These are phyloP conservation scores for Xylariaceae sp. DNA, from an alignment of 2,329 filamentous ascomycete species.

Conservation along the genomic window DNA sequence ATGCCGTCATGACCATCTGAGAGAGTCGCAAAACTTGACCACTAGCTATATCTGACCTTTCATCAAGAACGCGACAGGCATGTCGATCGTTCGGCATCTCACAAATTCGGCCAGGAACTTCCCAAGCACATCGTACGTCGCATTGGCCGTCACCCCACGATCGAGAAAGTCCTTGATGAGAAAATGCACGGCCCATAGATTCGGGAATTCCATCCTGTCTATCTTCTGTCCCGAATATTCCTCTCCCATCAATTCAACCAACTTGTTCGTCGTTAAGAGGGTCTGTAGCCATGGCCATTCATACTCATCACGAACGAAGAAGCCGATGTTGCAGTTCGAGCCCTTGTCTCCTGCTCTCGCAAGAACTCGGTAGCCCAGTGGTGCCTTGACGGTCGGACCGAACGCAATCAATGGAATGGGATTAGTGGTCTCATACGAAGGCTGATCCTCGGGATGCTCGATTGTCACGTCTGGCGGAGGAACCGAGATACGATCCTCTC, in stretches of 20 bases:
- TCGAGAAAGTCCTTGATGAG: constrained; percentile 36
- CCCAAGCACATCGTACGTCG: constrained; percentile 37
- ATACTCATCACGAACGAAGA: constrained; percentile 23
- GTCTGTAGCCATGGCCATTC: constrained; percentile 33
- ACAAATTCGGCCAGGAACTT: constrained; percentile 44
- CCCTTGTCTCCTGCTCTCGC: constrained; percentile 8
- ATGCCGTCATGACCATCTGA: too few relatives aligned
- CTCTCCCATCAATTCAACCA: constrained; percentile 31
- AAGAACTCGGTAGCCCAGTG: constrained; percentile 8
- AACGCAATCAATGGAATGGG: constrained; percentile 1
- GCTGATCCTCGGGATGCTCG: constrained; percentile 5
- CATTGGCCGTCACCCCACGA: constrained; percentile 37
- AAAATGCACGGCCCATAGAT: constrained; percentile 35
- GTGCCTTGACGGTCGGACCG: neutral
- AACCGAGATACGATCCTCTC: constrained; percentile 2
- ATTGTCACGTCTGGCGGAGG: constrained; percentile 3
- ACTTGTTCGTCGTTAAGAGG: constrained; percentile 27
- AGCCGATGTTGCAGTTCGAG: constrained; percentile 7
- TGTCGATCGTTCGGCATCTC: constrained; percentile 2
- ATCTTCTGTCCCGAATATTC: constrained; percentile 31
- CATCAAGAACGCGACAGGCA: constrained; percentile 6
- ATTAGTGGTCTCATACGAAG: neutral
- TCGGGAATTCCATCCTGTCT: constrained; percentile 35
- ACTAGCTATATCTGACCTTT: constrained; percentile 3
- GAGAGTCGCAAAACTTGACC: too few relatives aligned